Conservation (phyloP, 2,329 filamentous ascomycete species). For the Hysterium pulicare region DNA sequence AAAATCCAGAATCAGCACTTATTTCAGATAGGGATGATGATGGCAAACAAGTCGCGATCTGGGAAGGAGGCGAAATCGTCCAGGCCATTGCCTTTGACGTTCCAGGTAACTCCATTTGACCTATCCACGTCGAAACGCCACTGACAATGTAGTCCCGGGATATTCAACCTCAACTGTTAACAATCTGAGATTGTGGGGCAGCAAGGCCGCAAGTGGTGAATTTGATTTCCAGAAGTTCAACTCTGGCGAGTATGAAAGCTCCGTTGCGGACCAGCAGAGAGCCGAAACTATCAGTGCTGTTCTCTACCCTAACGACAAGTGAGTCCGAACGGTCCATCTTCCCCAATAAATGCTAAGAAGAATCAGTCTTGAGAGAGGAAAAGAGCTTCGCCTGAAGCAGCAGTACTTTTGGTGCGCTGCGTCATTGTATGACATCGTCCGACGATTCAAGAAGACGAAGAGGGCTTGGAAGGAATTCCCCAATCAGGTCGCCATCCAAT, state of each 20-base stretch:
- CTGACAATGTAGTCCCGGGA: conserved; percentile 66
- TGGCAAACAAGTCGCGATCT: conserved; percentile 71
- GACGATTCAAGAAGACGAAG: conserved; percentile 96
- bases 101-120: conserved; percentile 30
- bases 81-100: conserved; percentile 93
- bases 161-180: conserved; percentile 89
- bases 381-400: conserved; percentile 96
- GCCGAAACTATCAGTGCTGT: conserved; percentile 99
- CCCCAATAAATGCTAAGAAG: neutral
- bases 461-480: conserved; percentile 88
- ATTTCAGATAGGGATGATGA: conserved; percentile 58
- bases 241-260: conserved; percentile 94
- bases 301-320: conserved; percentile 93
- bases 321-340: conserved; percentile 5
- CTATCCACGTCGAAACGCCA: neutral
- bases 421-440: conserved; percentile 92
- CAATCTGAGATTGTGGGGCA: conserved; percentile 95
- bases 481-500: conserved; percentile 92
- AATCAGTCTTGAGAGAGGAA: conserved; percentile 73
- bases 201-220: conserved; percentile 93
- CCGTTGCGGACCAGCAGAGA: conserved; percentile 94
- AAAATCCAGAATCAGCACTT: neutral
- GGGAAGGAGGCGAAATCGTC: conserved; percentile 93
- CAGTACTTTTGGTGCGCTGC: conserved; percentile 99
- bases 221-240: conserved; percentile 99